Evolutionary conservation across 116 monocot genomes (phyloP), one percentile per base, ranked within the genome.

Genomic region (Cymodocea nodosa): DNA sequence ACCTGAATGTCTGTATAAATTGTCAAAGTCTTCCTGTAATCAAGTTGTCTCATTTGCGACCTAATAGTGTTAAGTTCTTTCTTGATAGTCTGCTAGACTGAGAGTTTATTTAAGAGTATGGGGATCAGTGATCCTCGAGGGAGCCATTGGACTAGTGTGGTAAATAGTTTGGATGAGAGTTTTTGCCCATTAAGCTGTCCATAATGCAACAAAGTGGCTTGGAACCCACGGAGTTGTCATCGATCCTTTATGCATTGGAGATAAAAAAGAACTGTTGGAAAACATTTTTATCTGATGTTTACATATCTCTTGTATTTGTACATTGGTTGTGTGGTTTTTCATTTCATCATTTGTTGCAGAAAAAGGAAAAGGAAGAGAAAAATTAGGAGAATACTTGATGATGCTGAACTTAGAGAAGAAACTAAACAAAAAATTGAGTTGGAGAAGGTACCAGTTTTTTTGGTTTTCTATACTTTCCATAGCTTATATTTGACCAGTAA

Each of bases 331-430:
- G 24, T 1, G 25, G 25, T 50, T 64, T 37, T 37, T 50, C 5
- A 19, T 64, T 64, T 66, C 15, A 34, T n/a, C 23, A 3, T 14
- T 52, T 52, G 5, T 5, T 48, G 15, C 51, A 80, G 68, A 44
- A 87, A 71, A 65, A 90, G 56, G 74, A 83, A 75, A 55, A 62
- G 70, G 23, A 95, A 95, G 69, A 87, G 76, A 67, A 85, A 65
- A 76, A 90, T 95, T 20, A 80, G 95, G 58, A 90, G 95, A 67
- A 95, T 95, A 15, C 82, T 95, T 72, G 95, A 95, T 71, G 95
- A 95, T 74, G 69, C 85, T 58, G 95, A 95, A 71, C 95, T 95
- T 67, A 81, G 79, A 25, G 90, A 90, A 76, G 90, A 87, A 74
- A 95, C 95, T 17, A 87, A 83, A 76, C 71, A 67, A 59, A 95